A percentile compares a stretch with the other conserved stretches of the same genome.
Conservation (phyloP, 257 asterid genomes). For the Solanum pennellii region DNA sequence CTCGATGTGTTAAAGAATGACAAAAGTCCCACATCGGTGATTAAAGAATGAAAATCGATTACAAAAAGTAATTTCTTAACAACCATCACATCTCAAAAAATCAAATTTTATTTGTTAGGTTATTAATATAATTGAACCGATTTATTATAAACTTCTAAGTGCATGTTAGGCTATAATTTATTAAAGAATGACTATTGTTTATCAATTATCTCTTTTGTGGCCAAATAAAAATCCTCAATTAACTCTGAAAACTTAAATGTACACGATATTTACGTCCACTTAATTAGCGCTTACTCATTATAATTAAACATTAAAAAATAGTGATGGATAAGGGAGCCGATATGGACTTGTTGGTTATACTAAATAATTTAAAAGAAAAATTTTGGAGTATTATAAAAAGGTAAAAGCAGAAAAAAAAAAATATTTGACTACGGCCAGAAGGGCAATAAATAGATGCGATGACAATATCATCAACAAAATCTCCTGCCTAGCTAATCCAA, state of each 20-base stretch:
- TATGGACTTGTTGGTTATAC: not conserved
- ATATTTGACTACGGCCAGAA: not conserved
- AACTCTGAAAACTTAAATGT: not conserved
- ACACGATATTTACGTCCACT: not conserved
- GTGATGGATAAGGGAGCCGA: not conserved
- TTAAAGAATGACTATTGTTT: not conserved
- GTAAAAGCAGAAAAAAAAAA: not conserved
- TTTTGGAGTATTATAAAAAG: not conserved
- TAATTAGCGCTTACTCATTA: not conserved
- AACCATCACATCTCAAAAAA: no score
- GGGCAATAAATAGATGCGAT: not conserved
- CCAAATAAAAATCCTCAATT: not conserved
- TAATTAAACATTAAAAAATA: not conserved
- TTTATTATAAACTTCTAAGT: not conserved
- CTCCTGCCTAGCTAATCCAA: not conserved
- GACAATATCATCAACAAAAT: not conserved
- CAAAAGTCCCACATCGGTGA: no score
- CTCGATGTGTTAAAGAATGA: no score
- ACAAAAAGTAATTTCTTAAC: no score
- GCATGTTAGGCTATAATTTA: not conserved
- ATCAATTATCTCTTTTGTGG: not conserved
- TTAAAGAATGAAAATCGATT: not conserved
- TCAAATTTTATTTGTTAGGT: not conserved
- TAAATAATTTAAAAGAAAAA: not conserved
- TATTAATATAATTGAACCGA: not conserved